Base-by-base conservation (phyloP, 495 filamentous ascomycete genomes). In the Aspergillus bertholletiae region DNA sequence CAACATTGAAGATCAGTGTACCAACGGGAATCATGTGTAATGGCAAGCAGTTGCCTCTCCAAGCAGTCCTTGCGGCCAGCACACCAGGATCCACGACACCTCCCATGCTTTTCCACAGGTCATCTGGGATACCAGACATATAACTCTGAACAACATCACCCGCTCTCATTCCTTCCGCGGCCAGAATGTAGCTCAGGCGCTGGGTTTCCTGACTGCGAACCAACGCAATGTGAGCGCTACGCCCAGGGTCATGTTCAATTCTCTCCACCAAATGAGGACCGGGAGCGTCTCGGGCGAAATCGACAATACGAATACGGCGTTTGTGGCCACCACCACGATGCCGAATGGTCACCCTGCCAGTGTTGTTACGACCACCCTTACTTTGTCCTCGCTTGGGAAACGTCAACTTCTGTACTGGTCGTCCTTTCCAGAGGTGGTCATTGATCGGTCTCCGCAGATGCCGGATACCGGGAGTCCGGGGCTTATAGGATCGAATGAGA, bases 161-260 rank as follows among this genome's bases (percentile, higher is more conserved):
- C 6, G 87, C 89, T 48, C 93, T 80, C 87, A 96, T 88, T 23
- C 94, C 93, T 55, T 97, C 92, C 0, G 93, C 84, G 5, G 94
- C 94, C 46, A 97, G 74, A 58, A 97, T 94, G 70, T 98, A 98
- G 60, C 83, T 91, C 75, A 76, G 28, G 27, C 70, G 71, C 7
- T 64, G 58, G 13, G 66, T 82, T 46, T 89, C 80, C 58, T 88
- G 79, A 45, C 80, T 90, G 52, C 70, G 70, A 26, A 97, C 61
- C 46, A 98, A 75, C 2, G 94, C 94, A 63, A 98, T 95, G 66
- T 98, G 94, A 4, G 92, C 92, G 62, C 82, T 94, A 27, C 94
- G 88, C 46, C 90, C 90, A 1, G 94, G 94, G 60, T 98, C 94
- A 65, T 96, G 88, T 72, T 98, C 94, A 65, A 98, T 97, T 51